Conservation (phyloP, 345 rosid genomes). For the Dovyalis caffra region DNA sequence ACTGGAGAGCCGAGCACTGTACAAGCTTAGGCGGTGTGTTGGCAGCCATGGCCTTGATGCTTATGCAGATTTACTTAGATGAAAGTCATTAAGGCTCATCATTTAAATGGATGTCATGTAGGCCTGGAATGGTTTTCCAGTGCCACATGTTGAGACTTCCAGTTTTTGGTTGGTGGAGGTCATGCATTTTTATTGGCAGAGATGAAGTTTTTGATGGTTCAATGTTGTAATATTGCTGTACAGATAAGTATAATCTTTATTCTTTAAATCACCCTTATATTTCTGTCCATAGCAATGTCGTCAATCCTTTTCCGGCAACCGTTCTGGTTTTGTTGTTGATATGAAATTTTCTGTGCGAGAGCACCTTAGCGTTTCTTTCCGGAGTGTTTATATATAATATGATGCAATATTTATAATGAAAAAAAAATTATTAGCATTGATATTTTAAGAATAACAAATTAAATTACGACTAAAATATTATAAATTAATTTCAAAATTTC, state of each 20-base stretch:
- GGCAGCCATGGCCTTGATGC: slow-evolving; percentile 55
- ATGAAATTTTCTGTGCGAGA: no score
- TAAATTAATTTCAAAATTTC: no score
- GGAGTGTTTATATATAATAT: no score
- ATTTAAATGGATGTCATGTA: neutral
- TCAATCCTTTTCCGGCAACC: no score
- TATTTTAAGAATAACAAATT: no score
- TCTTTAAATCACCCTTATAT: neutral
- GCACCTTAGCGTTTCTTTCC: no score
- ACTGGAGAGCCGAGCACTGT: slow-evolving; percentile 66
- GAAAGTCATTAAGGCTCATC: slow-evolving; percentile 10
- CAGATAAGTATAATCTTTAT: neutral
- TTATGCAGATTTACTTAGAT: slow-evolving; percentile 57
- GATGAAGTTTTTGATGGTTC: neutral
- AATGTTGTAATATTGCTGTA: neutral
- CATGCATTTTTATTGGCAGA: neutral
- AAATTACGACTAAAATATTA: no score
- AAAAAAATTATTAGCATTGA: no score
- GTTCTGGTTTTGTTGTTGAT: no score
- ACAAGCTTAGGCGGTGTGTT: slow-evolving; percentile 69
- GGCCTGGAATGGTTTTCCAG: neutral
- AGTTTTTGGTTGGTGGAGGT: neutral
- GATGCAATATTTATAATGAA: no score
- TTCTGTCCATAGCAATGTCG: neutral
- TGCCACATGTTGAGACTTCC: neutral